phyloP scores from a whole-genome alignment of 768 basidiomycete genomes.

The Phaeotremella skinneri region DNA sequence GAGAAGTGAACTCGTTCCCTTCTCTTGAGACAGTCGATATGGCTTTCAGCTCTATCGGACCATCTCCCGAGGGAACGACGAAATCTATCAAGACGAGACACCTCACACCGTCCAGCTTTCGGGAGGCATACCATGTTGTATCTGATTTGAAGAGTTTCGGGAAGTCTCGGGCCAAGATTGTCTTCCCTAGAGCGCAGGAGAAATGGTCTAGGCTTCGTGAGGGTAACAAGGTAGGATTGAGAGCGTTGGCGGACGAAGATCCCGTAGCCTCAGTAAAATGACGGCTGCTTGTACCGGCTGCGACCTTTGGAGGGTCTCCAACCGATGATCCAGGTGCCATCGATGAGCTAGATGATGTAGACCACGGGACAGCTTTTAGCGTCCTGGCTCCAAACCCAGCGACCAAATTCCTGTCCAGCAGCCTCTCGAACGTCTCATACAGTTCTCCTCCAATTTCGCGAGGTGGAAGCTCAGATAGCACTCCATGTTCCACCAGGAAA shows the following conservation, averaged over 20 bases:
- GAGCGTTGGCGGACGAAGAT: background rate
- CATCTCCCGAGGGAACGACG: constrained; percentile 10
- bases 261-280: background rate
- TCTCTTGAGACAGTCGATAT: constrained; percentile 29
- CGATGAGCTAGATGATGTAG: background rate
- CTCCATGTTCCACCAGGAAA: constrained; percentile 26
- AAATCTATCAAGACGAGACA: constrained; percentile 42
- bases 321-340: background rate
- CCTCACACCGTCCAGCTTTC: constrained; percentile 49
- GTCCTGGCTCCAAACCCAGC: constrained; percentile 46
- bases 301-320: background rate
- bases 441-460: constrained; percentile 4
- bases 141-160: constrained; percentile 15
- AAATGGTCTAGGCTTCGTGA: constrained; percentile 9
- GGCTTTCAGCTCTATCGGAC: background rate
- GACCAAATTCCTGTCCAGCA: constrained; percentile 45
- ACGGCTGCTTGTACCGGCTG: background rate
- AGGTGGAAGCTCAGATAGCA: constrained; percentile 4
- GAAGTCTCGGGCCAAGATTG: constrained; percentile 31
- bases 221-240: background rate
- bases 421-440: constrained; percentile 32
- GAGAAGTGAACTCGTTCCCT: constrained; percentile 37
- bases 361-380: constrained; percentile 31
- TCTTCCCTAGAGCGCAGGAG: constrained; percentile 43
- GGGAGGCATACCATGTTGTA: constrained; percentile 41